These are phyloP conservation scores for Syzygium oleosum DNA, from an alignment of 345 rosid genomes.

Conservation along the genomic window DNA sequence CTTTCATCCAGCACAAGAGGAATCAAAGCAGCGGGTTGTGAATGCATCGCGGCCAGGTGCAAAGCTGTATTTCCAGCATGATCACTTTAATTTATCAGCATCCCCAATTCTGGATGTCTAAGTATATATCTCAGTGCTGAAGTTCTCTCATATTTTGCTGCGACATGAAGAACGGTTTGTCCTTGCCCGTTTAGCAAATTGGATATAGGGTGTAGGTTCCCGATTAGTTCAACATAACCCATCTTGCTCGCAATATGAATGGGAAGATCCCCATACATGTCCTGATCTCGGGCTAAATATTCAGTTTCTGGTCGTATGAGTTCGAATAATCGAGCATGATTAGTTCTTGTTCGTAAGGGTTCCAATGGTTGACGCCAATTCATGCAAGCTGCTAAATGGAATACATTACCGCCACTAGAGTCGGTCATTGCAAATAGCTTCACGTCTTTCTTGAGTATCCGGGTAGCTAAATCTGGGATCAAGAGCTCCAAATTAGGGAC, in stretches of 20 bases:
- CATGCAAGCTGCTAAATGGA: neutral
- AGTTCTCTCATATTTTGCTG: neutral
- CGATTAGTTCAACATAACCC: neutral
- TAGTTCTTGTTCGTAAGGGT: no score
- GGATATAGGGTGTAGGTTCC: neutral
- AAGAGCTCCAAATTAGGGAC: neutral
- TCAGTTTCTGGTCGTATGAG: neutral
- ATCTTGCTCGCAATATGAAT: neutral
- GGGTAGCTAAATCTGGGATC: accelerated
- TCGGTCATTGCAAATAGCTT: neutral
- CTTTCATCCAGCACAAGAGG: neutral
- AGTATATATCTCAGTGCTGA: neutral
- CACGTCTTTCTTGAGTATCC: neutral
- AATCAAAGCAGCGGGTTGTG: no score
- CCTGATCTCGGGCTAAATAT: neutral
- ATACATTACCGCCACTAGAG: neutral
- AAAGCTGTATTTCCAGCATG: no score
- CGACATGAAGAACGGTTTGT: neutral
- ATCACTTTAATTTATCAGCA: no score
- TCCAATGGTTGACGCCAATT: no score
- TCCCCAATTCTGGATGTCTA: no score
- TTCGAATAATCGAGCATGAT: neutral
- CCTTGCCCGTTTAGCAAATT: neutral
- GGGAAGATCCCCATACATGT: neutral
- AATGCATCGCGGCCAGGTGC: no score